Conservation (phyloP, 129 eudicot species). For the Rutidosis leptorrhynchoides region DNA sequence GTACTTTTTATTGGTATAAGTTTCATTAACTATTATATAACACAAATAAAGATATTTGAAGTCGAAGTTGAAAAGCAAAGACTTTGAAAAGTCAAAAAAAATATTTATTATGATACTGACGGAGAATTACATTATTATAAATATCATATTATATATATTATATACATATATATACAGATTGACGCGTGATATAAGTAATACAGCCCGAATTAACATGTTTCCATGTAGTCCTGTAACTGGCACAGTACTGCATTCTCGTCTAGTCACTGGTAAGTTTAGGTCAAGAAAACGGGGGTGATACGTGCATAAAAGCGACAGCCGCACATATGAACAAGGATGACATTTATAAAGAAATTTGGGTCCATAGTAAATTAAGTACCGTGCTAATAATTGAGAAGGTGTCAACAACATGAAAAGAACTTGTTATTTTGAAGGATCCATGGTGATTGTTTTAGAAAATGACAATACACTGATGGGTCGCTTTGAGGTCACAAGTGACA, state of each 20-base stretch:
- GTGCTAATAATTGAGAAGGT: constrained; percentile 26
- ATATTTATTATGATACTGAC: no score
- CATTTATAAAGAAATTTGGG: constrained; percentile 31
- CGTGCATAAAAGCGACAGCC: constrained; percentile 19
- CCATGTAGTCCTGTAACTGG: background rate
- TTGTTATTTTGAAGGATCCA: constrained; percentile 19
- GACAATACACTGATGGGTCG: constrained; percentile 24
- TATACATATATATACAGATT: no score
- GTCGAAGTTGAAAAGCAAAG: no score
- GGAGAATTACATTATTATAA: no score
- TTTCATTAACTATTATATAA: no score
- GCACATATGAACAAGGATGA: constrained; percentile 13
- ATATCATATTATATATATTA: no score
- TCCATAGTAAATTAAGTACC: background rate
- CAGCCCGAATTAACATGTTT: background rate
- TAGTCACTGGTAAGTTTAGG: constrained; percentile 2
- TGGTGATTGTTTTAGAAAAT: constrained; percentile 18
- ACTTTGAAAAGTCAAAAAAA: no score
- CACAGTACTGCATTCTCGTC: constrained; percentile 1
- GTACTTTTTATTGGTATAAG: no score
- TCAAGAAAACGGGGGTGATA: background rate
- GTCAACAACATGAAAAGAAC: constrained; percentile 29
- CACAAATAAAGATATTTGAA: no score
- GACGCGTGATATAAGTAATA: background rate
- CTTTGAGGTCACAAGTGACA: constrained; percentile 24